Conservation (phyloP, 305 asterid species). For the Rubia peregrina region DNA sequence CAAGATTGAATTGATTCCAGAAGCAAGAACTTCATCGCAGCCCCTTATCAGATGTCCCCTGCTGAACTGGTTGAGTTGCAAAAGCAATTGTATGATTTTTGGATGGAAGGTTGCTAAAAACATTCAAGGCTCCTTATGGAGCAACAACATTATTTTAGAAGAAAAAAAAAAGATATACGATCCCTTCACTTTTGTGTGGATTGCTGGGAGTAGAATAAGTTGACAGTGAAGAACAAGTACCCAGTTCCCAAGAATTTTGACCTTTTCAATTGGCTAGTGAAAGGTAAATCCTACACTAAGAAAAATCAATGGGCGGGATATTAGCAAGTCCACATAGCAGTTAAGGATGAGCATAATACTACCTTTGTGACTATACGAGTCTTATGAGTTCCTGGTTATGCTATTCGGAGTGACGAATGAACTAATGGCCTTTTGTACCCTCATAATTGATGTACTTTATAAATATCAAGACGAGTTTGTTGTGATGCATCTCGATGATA, state of each 20-base stretch:
- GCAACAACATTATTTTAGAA: background rate
- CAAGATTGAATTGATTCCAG: background rate
- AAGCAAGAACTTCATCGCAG: background rate
- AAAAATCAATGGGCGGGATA: background rate
- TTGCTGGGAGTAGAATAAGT: background rate
- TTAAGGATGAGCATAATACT: background rate
- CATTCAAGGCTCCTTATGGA: background rate
- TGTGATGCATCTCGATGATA: background rate
- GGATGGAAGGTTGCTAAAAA: background rate
- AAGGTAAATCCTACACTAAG: background rate
- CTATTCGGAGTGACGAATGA: background rate
- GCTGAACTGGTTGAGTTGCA: background rate
- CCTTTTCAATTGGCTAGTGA: background rate
- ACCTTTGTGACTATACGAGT: background rate
- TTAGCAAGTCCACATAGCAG: background rate
- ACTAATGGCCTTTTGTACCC: background rate
- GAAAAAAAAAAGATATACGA: background rate
- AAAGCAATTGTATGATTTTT: background rate
- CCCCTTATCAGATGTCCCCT: background rate
- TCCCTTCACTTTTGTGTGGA: background rate
- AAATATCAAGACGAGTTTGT: background rate
- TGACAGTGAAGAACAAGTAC: background rate
- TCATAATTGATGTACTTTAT: background rate
- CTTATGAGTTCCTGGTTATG: background rate
- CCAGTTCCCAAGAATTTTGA: background rate